Evolutionary conservation across 345 rosid species (phyloP), one percentile per base, ranked within the genome.

Genomic region (Eucalyptus polybractea): DNA sequence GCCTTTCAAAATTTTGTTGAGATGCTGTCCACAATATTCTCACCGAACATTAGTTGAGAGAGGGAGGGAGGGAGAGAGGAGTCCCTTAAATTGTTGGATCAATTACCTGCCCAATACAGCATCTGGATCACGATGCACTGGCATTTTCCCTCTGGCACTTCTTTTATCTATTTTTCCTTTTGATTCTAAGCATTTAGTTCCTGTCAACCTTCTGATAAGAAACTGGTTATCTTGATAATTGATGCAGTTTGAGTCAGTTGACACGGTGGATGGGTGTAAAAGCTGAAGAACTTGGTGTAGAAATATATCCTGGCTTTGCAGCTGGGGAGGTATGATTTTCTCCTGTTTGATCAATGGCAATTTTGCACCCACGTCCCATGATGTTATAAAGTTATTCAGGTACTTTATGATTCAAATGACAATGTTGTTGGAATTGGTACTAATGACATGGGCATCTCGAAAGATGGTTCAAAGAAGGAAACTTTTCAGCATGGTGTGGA

Each of bases 231-330:
- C 56, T 69, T 29, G 72, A 51, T 24, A 81, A 86, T 14, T 89
- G 24, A 90, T 91, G 88, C 92, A 97, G 99, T 93, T 93, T 97
- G 92, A 97, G 99, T 91, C 98, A 97, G 89, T 86, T 97, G 87
- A 97, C 94, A 88, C 94, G 95, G 25, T 97, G 99, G 99, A 89
- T 97, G 94, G 99, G 98, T 88, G 86, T 90, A 87, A 97, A 97
- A 94, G 99, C 99, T 87, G 98, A 97, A 93, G 99, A 97, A 92
- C 90, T 94, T 88, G 99, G 99, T 88, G 97, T 94, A 44, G 99
- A 97, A 93, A 97, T 97, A 90, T 97, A 97, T 94, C 99, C 99
- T 5, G 99, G 99, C 9, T 96, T 97, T 93, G 95, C 99, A 87
- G 99, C 99, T 83, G 92, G 96, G 90, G 99, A 97, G 98, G 99